Percentiles rank a stretch among this genome's conserved stretches.
Evolutionary conservation across 768 basidiomycete species (phyloP).

Genomic region (Suillus weaverae): DNA sequence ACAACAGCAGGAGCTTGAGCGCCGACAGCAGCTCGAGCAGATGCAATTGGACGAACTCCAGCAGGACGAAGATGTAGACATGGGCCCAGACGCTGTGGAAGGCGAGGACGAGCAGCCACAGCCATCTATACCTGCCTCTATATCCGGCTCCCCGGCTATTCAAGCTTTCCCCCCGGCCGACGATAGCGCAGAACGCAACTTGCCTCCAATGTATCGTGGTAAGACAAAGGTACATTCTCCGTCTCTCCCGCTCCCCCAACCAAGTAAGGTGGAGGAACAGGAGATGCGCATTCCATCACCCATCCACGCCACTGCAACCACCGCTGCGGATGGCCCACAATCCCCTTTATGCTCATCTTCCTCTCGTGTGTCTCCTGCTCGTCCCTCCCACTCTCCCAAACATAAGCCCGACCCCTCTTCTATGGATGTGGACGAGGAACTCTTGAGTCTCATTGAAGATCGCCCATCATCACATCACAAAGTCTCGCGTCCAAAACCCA

Average conservation of each 20-base stretch:
- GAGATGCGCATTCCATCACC: background rate
- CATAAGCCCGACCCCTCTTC: conserved; percentile 32
- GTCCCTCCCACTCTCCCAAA: background rate
- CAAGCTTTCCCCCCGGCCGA: background rate
- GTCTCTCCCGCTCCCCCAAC: background rate
- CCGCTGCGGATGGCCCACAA: background rate
- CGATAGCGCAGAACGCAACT: background rate
- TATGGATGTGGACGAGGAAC: conserved; percentile 58
- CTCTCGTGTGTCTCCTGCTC: background rate
- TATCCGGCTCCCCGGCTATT: background rate
- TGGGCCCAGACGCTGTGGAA: conserved; percentile 38
- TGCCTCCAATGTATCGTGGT: conserved; percentile 3
- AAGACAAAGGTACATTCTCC: conserved; percentile 1
- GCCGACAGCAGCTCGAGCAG: conserved; percentile 3
- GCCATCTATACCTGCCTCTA: background rate
- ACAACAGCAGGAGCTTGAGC: conserved; percentile 4
- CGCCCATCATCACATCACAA: conserved; percentile 24
- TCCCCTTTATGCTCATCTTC: background rate
- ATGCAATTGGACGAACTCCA: conserved; percentile 1
- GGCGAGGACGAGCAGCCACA: conserved; percentile 41
- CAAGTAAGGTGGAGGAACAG: conserved; percentile 6
- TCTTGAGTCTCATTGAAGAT: conserved; percentile 70
- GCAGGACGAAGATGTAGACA: conserved; percentile 18
- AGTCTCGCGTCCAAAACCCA: conserved; percentile 13
- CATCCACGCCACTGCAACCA: background rate